Evolutionary conservation across 768 basidiomycete species (phyloP).

Genomic region (Cyclocybe aegerita): DNA sequence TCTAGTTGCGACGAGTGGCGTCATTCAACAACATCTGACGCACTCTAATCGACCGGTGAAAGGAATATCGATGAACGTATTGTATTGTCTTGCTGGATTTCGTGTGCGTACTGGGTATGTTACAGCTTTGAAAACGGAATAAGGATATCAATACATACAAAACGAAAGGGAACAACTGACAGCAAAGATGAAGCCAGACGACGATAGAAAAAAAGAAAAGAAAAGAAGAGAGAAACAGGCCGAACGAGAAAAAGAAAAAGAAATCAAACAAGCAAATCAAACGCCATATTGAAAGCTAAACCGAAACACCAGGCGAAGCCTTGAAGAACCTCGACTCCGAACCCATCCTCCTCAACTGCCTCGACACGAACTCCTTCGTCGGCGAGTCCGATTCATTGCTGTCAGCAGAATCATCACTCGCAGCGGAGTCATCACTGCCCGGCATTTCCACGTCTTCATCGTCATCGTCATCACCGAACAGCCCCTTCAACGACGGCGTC

Average conservation of each 20-base stretch:
- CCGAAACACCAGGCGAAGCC: background rate
- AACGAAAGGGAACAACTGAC: too few species aligned
- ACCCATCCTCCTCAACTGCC: slow-evolving; percentile 16
- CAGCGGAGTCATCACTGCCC: slow-evolving; percentile 25
- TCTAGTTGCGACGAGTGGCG: too few species aligned
- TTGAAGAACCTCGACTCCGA: background rate
- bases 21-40: too few species aligned
- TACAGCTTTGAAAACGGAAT: too few species aligned
- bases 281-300: background rate
- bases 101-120: too few species aligned
- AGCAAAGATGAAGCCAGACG: too few species aligned
- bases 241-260: background rate
- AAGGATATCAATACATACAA: too few species aligned
- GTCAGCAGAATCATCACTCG: slow-evolving; percentile 19
- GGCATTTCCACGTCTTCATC: slow-evolving; percentile 2
- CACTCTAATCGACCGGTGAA: too few species aligned
- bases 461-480: slow-evolving; percentile 14
- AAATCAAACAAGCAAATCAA: background rate
- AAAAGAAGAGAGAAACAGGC: too few species aligned
- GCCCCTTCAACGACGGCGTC: slow-evolving; percentile 4
- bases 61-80: too few species aligned
- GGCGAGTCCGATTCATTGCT: slow-evolving; percentile 22
- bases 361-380: slow-evolving; percentile 20
- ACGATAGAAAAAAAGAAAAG: too few species aligned
- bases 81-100: too few species aligned